Evolutionary conservation across 306 rosid genomes (phyloP).

Genomic region (Acmispon strigosus): DNA sequence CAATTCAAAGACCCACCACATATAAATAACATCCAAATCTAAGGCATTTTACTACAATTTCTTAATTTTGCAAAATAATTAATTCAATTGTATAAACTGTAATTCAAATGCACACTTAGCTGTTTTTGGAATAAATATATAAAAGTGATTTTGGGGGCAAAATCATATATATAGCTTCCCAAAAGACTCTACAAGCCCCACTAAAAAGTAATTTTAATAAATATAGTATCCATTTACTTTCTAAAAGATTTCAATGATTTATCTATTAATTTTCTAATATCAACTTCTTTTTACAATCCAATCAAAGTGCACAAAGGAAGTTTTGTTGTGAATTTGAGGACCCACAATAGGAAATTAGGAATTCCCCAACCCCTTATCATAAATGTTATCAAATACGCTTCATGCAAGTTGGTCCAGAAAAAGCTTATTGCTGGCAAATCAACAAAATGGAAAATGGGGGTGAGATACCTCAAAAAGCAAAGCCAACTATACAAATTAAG

Average conservation of each 20-base stretch:
- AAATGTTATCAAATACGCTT: background rate
- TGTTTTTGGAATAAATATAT: no score
- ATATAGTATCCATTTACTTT: background rate
- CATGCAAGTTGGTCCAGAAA: background rate
- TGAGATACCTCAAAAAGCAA: background rate
- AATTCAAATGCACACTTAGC: no score
- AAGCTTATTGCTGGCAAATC: background rate
- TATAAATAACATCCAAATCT: no score
- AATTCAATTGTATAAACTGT: no score
- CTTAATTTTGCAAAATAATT: no score
- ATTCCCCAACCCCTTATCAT: background rate
- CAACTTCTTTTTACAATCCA: background rate
- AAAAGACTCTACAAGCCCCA: no score
- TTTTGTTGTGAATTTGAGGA: background rate
- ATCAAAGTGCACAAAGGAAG: background rate
- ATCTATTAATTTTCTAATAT: background rate
- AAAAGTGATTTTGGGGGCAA: no score
- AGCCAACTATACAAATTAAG: background rate
- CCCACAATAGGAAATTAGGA: background rate
- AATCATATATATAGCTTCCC: no score
- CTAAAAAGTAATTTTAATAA: no score
- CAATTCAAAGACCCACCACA: no score
- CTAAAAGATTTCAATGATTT: background rate
- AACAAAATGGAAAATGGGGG: background rate
- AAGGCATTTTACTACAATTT: no score